Percentiles rank a stretch among this genome's conserved stretches.
Evolutionary conservation across 164 flowering plant species (phyloP).

Genomic region (Vitis rotundifolia): DNA sequence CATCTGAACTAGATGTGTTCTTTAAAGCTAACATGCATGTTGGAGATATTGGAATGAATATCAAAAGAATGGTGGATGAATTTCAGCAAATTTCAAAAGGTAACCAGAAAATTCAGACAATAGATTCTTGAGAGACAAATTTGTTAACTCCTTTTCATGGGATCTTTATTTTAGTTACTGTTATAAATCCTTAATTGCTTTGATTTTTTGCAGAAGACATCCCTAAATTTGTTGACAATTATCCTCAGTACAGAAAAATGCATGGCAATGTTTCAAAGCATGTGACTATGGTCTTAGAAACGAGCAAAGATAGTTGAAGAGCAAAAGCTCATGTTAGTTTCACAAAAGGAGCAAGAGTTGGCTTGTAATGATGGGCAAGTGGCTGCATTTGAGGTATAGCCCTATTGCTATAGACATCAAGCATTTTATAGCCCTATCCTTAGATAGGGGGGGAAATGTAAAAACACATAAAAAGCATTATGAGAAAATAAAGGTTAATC

Average conservation of each 20-base stretch:
- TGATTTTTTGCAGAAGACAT: conserved; percentile 75
- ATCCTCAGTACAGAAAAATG: conserved; percentile 95
- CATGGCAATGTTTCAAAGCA: conserved; percentile 98
- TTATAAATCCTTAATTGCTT: conserved; percentile 7
- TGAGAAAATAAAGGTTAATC: too few relatives aligned
- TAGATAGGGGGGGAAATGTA: too few relatives aligned
- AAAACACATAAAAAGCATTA: too few relatives aligned
- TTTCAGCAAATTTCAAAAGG: conserved; percentile 91
- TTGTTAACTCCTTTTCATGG: not conserved
- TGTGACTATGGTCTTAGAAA: conserved; percentile 90
- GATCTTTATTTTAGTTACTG: not conserved
- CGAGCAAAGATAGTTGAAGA: conserved; percentile 94
- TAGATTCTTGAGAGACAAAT: conserved; percentile 49
- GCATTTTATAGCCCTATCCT: too few relatives aligned
- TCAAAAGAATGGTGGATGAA: conserved; percentile 94
- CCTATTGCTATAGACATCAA: too few relatives aligned
- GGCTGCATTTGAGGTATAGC: conserved; percentile 86
- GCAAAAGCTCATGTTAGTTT: conserved; percentile 89
- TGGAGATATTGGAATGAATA: conserved; percentile 98
- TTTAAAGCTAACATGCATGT: conserved; percentile 94
- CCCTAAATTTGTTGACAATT: conserved; percentile 97
- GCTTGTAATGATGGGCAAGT: conserved; percentile 98
- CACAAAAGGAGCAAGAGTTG: conserved; percentile 93
- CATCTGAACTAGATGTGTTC: conserved; percentile 91
- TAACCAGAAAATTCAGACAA: conserved; percentile 92